A percentile compares a stretch with the other conserved stretches of the same genome.
Evolutionary conservation across 2,329 filamentous ascomycete species (phyloP).

Genomic region (Curvularia verruculosa): DNA sequence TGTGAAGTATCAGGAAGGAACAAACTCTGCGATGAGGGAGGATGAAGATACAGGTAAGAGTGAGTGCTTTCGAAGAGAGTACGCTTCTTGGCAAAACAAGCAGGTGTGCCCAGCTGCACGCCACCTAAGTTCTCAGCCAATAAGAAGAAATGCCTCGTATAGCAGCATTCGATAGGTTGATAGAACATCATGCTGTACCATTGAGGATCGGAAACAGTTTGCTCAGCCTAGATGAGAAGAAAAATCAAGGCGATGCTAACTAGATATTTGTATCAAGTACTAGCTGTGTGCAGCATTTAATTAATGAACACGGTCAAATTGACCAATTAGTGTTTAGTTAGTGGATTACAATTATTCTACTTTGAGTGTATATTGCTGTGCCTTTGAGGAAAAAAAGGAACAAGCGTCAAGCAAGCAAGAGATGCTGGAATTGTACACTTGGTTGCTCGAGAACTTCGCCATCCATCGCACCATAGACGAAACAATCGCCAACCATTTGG

Average conservation of each 20-base stretch:
- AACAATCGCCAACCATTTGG: constrained; percentile 26
- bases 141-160: not conserved
- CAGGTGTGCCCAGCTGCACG: not conserved
- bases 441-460: constrained; percentile 16
- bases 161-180: not conserved
- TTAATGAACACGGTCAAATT: too few species aligned
- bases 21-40: not conserved
- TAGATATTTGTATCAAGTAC: not conserved
- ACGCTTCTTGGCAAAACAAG: not conserved
- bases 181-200: not conserved
- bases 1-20: not conserved
- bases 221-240: not conserved
- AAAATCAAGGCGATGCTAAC: not conserved
- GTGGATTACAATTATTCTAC: too few species aligned
- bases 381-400: not conserved
- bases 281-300: not conserved
- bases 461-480: constrained; percentile 27
- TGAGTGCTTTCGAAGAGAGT: not conserved
- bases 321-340: too few species aligned
- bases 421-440: not conserved
- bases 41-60: not conserved
- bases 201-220: not conserved
- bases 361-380: not conserved
- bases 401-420: constrained; percentile 5
- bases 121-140: not conserved